Base-by-base conservation (phyloP, 805 yeast genomes). In the Lipomyces yamadae region DNA sequence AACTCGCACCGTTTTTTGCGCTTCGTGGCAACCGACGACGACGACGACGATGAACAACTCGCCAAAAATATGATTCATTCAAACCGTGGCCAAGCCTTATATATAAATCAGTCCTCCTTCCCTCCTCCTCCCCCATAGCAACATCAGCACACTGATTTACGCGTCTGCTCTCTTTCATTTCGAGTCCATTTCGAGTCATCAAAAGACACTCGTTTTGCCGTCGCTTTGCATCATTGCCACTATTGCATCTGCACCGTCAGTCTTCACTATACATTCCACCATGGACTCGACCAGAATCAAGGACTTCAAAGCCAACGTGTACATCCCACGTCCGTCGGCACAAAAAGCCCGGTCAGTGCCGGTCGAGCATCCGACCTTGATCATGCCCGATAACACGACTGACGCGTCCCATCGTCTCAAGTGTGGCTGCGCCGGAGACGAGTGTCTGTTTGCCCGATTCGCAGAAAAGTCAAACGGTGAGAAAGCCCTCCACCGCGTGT, bases 301-400 rank as follows among this genome's bases (percentile, higher is more conserved):
- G 50, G 77, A 76, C 58, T 76, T 78, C 60, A 68, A 81, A 59
- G 80, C 79, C 58, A 81, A 80, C 74, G 78, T 81, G 37, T 85
- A 84, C 73, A 82, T 85, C 65, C 88, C 88, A 3, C 78, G 81
- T 6, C 72, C 69, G 8, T 65, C 65, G 15, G 63, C 59, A 32
- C 61, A 73, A 34, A 59, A 65, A 37, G 58, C 71, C 24, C 57
- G 56, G 18, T 29, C 63, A 24, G 80, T 84, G 8, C 88, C 88
- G 24, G 74, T 76, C 48, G 84, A 84, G 74, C 88, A 84, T 65
- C 88, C 88, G 2, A 83, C 88, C 61, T 77, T 85, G 62, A 84
- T 85, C 62, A 84, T 85, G 76, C 86, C 84, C 74, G 88, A 85
- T 75, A 77, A 78, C 63, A 83, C 82, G 71, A 84, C 86, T 13